Evolutionary conservation across 192 early-diverging fungal species (phyloP).

Genomic region (Polychytrium aggregatum): DNA sequence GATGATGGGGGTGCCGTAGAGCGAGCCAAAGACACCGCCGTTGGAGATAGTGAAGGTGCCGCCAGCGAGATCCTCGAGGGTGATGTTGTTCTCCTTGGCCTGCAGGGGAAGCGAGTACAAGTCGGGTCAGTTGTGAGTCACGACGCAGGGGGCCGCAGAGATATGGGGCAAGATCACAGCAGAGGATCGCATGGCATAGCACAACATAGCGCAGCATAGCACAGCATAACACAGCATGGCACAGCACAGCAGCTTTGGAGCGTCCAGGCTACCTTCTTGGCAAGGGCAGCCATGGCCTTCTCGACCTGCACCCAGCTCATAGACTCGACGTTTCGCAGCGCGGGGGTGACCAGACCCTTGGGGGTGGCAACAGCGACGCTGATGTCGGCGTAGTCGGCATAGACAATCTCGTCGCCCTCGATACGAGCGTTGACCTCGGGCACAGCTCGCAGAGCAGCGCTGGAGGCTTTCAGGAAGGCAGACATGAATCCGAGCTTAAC

Average conservation of each 20-base stretch:
- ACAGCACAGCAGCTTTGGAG: no score
- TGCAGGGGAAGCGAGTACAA: conserved; percentile 29
- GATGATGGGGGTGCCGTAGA: conserved; percentile 97
- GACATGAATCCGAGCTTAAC: conserved; percentile 99
- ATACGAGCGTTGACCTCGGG: conserved; percentile 93
- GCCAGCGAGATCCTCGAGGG: conserved; percentile 95
- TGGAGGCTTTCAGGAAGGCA: conserved; percentile 88
- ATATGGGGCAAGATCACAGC: no score
- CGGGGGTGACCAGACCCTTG: conserved; percentile 97
- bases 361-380: conserved; percentile 95
- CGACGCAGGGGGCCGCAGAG: no score
- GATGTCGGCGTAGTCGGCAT: conserved; percentile 91
- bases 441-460: conserved; percentile 73
- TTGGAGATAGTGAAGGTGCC: conserved; percentile 99
- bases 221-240: no score
- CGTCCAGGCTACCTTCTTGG: conserved; percentile 72
- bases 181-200: no score
- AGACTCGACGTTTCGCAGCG: conserved; percentile 81
- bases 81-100: conserved; percentile 90
- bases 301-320: conserved; percentile 85
- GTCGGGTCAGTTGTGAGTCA: no score
- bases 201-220: no score
- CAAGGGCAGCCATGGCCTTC: conserved; percentile 78
- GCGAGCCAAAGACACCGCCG: conserved; percentile 96
- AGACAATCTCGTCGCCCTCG: conserved; percentile 83